Evolutionary conservation across 495 filamentous ascomycete genomes (phyloP), one percentile per base, ranked within the genome.

Genomic region (Talaromyces ruber): DNA sequence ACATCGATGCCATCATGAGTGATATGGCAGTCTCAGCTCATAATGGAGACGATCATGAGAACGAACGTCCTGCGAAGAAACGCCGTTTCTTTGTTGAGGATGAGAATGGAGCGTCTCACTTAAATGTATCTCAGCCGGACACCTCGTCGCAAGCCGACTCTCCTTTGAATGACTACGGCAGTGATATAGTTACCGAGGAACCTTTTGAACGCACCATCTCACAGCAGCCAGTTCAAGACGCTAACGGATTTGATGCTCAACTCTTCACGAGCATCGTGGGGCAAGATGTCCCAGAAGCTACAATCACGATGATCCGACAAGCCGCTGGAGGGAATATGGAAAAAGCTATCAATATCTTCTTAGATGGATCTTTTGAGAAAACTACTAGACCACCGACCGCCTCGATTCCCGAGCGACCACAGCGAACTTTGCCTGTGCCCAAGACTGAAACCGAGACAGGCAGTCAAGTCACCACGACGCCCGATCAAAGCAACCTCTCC

Each of bases 331-430:
- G 83, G 62, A 76, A 87, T 62, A 69, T 91, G 8, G 84, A 89
- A 67, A 76, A 80, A 65, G 89, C 88, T 7, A 82, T 92, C 60
- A 89, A 90, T 66, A 89, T 96, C 75, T 98, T 92, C 68, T 87
- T 96, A 56, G 94, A 98, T 66, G 93, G 93, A 14, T 96, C 92
- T 5, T 97, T 91, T 91, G 93, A 88, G 66, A 82, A 71, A 1
- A 65, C 59, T 2, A 63, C 63, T 18, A 66, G 34, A 14, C 64
- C 65, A 30, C 56, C 58, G 7, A 64, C 62, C 4, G 25, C 32
- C 4, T 6, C 54, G 8, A 29, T 16, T 3, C 28, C 65, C 3
- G 61, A 58, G 29, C 51, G 63, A 32, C 65, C 60, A 30, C 64
- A 65, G 52, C 66, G 60, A 26, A 22, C 54, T 8, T 11, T 63